Base-by-base conservation (phyloP, 2,329 filamentous ascomycete genomes). In the Beauveria medogensis region DNA sequence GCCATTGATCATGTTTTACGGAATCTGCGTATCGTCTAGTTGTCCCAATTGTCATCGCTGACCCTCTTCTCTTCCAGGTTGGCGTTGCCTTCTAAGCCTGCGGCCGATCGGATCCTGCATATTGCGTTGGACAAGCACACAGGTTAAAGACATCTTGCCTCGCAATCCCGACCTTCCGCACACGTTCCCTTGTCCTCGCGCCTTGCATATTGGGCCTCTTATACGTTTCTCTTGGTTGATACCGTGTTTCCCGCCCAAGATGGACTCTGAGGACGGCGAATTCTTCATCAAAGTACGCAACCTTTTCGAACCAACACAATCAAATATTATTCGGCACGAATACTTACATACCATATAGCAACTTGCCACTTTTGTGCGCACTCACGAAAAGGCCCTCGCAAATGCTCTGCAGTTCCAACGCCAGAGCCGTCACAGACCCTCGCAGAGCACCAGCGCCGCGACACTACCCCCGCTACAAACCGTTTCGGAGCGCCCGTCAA, bases 301-400 rank as follows among this genome's bases (percentile, higher is more conserved):
- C 12, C 43, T 34, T 52, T 14, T 6, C 57, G 48, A 54, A 10
- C 16, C 16, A 8, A 54, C 22, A 4, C 34, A 37, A 47, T 2
- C 18, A n/a, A 10, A 18, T 40, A 6, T 5, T 10, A 5, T 59
- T 18, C 51, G 63, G 34, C n/a, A 57, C 47, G 62, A 68, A 63
- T 68, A 64, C 74, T 78, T 64, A 76, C 68, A 64, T 44, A 24
- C n/a, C 43, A 34, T 58, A 63, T 73, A 97, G 93, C 94, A 96
- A 82, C 83, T 99, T 73, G 92, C 93, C 72, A 88, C 88, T 77
- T 97, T 96, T 77, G 92, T 99, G 76, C 91, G 92, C 65, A 96
- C 92, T 60, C 92, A 99, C 79, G 94, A 99, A 77, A 96, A 96
- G 78, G 93, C 92, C 43, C 84, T 99, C 65, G 94, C 94, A 72